Conservation (phyloP, 139 green algal species). For the Prasinococcaceae sp. region DNA sequence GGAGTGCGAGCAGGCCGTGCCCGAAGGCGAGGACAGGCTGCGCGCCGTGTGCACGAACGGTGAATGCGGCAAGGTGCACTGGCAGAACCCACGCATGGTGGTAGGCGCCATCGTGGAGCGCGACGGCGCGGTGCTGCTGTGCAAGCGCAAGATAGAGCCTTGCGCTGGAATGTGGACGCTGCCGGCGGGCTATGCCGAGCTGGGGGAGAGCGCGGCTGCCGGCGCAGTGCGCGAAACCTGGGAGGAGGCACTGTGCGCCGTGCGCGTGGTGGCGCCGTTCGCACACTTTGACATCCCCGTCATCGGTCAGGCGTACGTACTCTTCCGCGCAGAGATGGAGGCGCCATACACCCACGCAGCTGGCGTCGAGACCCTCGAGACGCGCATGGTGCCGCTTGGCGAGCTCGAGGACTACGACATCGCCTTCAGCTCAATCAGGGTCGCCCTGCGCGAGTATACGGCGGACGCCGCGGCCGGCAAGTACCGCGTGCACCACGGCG, state of each 20-base stretch:
- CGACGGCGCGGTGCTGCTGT: conserved; percentile 62
- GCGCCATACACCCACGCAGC: conserved; percentile 29
- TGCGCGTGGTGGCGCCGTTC: conserved; percentile 35
- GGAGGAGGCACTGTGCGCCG: conserved; percentile 47
- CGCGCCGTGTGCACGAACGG: conserved; percentile 47
- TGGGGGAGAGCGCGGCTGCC: conserved; percentile 40
- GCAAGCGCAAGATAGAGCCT: conserved; percentile 63
- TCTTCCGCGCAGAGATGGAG: conserved; percentile 36
- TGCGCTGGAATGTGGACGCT: conserved; percentile 71
- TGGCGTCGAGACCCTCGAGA: conserved; percentile 51
- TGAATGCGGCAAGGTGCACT: conserved; percentile 43
- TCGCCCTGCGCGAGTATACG: conserved; percentile 43
- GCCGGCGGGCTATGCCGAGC: conserved; percentile 72
- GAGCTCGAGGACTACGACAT: conserved; percentile 42
- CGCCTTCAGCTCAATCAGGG: conserved; percentile 50
- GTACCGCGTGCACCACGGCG: conserved; percentile 55
- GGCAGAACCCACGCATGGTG: conserved; percentile 68
- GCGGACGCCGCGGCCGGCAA: conserved; percentile 33
- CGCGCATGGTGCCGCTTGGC: conserved; percentile 41
- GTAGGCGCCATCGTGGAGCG: conserved; percentile 74
- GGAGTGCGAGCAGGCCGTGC: conserved; percentile 27
- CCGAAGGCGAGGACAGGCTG: conserved; percentile 36
- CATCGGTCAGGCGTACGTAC: conserved; percentile 60
- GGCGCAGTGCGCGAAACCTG: conserved; percentile 48
- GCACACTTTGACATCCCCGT: conserved; percentile 55